Base-by-base conservation (phyloP, 2,329 filamentous ascomycete genomes). In the Xylariaceae sp. region DNA sequence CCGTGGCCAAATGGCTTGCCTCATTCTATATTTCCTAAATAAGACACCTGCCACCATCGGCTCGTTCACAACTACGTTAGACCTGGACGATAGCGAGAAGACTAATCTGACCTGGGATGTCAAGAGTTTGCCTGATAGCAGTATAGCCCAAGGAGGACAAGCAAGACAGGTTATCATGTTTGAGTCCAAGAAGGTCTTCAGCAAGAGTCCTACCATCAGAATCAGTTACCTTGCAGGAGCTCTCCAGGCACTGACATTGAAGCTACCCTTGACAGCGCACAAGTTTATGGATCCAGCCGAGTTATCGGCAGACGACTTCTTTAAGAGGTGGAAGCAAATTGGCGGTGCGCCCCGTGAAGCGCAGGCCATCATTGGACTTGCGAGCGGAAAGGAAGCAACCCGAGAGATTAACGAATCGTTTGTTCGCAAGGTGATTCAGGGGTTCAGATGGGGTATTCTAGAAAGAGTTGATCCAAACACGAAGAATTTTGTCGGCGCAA, bases 251-350 rank as follows among this genome's bases (percentile, higher is more conserved):
- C 80, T 98, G 34, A 99, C 95, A 0, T 79, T 99, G 36, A 94
- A 96, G 73, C 82, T 99, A 4, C 95, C 95, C 0, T 85, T 99
- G 3, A 80, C 91, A 0, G 85, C 94, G 51, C 94, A 98, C 76
- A 96, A 97, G 73, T 99, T 96, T 71, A 97, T 98, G 92, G 93
- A 97, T 62, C 86, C 91, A 0, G 93, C 95, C 0, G 89, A 95
- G 54, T 80, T 99, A 34, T 85, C 85, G 6, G 87, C 89, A 0
- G 95, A 99, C 49, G 95, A 99, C 71, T 99, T 98, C 76, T 99
- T 99, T 84, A 97, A 96, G 81, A 84, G 96, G 48, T 99, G 95
- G 95, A 96, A 96, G 81, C 95, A 99, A 76, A 98, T 99, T 67
- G 95, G 95, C 11, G 92, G 90, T 4, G 86, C 86, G 1, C 88